Evolutionary conservation across 148 eudicot species (phyloP).

Genomic region (Tetragonia tetragonoides): DNA sequence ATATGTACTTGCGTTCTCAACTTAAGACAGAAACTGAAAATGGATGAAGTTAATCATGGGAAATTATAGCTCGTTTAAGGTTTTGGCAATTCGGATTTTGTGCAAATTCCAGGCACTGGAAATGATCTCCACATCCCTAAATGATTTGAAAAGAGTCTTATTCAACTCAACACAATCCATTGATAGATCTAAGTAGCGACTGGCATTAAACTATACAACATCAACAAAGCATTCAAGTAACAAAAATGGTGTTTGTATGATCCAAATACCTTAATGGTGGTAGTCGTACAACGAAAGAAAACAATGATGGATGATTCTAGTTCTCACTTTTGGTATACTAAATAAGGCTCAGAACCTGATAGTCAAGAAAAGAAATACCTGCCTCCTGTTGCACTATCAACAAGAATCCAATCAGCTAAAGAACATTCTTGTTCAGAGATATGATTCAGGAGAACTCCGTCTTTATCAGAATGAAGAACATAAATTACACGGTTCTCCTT

Average conservation of each 20-base stretch:
- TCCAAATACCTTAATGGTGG: neutral
- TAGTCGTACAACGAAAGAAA: neutral
- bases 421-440: slow-evolving; percentile 74
- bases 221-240: too few relatives aligned
- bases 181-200: too few relatives aligned
- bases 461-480: slow-evolving; percentile 87
- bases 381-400: slow-evolving; percentile 92
- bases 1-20: neutral
- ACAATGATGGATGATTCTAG: neutral
- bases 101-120: neutral
- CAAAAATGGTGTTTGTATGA: neutral
- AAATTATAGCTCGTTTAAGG: neutral
- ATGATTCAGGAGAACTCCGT: slow-evolving; percentile 67
- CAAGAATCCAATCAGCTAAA: slow-evolving; percentile 81
- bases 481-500: slow-evolving; percentile 59
- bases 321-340: neutral
- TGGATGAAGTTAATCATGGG: neutral
- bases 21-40: neutral
- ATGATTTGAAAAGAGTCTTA: too few relatives aligned
- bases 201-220: too few relatives aligned
- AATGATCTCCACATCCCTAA: too few relatives aligned
- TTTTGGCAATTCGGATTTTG: neutral
- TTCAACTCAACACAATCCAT: too few relatives aligned
- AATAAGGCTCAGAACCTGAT: neutral
- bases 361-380: slow-evolving; percentile 41